Base-by-base conservation (phyloP, 2,329 filamentous ascomycete genomes). In the Apiospora aurea region DNA sequence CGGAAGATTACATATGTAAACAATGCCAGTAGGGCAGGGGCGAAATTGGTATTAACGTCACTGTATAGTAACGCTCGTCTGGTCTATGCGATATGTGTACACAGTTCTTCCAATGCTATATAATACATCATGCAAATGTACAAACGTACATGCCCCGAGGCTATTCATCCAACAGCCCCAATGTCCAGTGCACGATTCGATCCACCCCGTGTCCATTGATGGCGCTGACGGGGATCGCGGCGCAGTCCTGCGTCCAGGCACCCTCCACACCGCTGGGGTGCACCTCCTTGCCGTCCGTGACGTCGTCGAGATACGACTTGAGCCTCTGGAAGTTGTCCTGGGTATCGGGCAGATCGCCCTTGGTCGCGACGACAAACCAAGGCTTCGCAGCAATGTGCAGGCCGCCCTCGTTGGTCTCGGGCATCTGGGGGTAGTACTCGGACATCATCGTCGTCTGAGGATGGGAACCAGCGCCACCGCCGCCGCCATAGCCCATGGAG, bases 301-400 rank as follows among this genome's bases (percentile, higher is more conserved):
- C 87, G 4, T 84, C 84, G 5, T 88, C 85, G 4, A 99, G 83
- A 81, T 98, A 97, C 11, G 83, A 82, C 75, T 91, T 90, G 76
- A 99, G 84, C 69, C 84, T 82, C 47, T 81, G 82, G 80, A 94
- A 99, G 79, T 96, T 97, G 34, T 90, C 88, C 80, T 95, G 89
- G 1, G 96, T 97, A 3, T 88, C 88, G 4, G 91, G 89, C 71
- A 97, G 81, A 80, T 98, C 96, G 0, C 94, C 95, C 83, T 98
- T 98, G 26, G 95, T 98, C 1, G 94, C 96, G 61, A 98, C 91
- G 6, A 98, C 95, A 78, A 97, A 96, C 96, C 96, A 99, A 0
- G 96, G 95, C 84, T 99, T 99, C 46, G 89, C 90, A n/a, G 93
- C 93, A 75, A 98, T 97, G 53, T 92, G 90, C n/a, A 93, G 80